A percentile compares a stretch with the other conserved stretches of the same genome.
These are phyloP conservation scores for Bertia moriformis DNA, from an alignment of 2,329 filamentous ascomycete species.

Conservation along the genomic window DNA sequence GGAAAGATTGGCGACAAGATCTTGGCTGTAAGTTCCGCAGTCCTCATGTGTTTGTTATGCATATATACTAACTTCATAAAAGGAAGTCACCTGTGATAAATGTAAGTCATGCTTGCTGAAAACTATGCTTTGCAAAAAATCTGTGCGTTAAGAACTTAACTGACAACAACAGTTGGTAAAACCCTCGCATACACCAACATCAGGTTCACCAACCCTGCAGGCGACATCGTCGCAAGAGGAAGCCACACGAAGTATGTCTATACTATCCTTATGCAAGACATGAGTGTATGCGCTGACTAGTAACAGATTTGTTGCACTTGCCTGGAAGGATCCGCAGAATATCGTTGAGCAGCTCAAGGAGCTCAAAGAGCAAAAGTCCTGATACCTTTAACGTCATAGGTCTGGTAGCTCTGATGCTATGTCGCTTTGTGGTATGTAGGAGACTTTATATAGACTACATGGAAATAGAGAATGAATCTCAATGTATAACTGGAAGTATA, in stretches of 20 bases:
- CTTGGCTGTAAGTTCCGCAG: conserved; percentile 24
- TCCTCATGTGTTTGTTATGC: not conserved
- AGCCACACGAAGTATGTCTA: conserved; percentile 48
- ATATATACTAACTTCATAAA: not conserved
- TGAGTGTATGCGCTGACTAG: not conserved
- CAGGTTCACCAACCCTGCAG: conserved; percentile 40
- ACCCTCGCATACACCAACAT: conserved; percentile 50
- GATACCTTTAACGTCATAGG: too few relatives aligned
- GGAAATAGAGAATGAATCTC: too few relatives aligned
- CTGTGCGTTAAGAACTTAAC: too few relatives aligned
- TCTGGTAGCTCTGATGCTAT: too few relatives aligned
- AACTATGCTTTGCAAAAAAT: too few relatives aligned
- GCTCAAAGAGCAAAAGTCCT: not conserved
- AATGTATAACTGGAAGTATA: too few relatives aligned
- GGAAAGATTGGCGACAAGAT: conserved; percentile 47
- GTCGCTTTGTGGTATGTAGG: too few relatives aligned
- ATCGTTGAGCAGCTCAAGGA: conserved; percentile 11
- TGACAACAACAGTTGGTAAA: conserved; percentile 41
- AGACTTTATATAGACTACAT: too few relatives aligned
- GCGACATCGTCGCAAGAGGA: conserved; percentile 46
- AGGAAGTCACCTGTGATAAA: conserved; percentile 51
- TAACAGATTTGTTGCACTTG: conserved; percentile 16
- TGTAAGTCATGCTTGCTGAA: too few relatives aligned
- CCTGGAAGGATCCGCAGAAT: conserved; percentile 16
- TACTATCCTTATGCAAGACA: not conserved